Percentiles rank a stretch among this genome's conserved stretches.
Conservation (phyloP, 331 rosid genomes). For the Phaseolus coccineus region DNA sequence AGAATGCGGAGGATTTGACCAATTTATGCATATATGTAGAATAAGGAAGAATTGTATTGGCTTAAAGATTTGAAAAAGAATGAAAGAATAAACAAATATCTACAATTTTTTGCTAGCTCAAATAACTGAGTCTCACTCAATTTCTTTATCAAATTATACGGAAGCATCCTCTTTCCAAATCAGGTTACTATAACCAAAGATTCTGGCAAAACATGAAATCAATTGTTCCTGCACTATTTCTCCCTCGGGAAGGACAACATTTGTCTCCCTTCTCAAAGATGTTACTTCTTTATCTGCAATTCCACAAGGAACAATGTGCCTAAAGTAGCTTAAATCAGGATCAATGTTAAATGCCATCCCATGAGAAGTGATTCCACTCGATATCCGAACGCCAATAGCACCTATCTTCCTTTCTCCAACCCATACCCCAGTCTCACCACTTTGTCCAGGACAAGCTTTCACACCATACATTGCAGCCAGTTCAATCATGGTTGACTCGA, state of each 20-base stretch:
- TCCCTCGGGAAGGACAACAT: slow-evolving; percentile 57
- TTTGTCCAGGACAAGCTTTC: slow-evolving; percentile 70
- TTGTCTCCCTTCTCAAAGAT: slow-evolving; percentile 72
- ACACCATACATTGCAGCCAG: slow-evolving; percentile 72
- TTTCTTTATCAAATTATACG: slow-evolving; percentile 43
- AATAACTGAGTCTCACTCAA: slow-evolving; percentile 45
- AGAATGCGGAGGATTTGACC: neutral
- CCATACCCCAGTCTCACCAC: slow-evolving; percentile 84
- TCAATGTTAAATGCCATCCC: slow-evolving; percentile 86
- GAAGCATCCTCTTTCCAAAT: slow-evolving; percentile 61
- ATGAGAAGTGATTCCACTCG: slow-evolving; percentile 72
- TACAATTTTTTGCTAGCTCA: slow-evolving; percentile 21
- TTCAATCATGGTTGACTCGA: slow-evolving; percentile 81
- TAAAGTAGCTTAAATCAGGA: slow-evolving; percentile 76
- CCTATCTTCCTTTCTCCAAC: slow-evolving; percentile 84
- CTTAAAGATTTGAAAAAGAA: slow-evolving; percentile 37
- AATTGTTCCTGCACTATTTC: slow-evolving; percentile 69
- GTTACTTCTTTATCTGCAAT: slow-evolving; percentile 76
- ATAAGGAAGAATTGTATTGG: slow-evolving; percentile 16
- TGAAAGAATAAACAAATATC: neutral
- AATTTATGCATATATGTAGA: neutral
- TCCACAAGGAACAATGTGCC: slow-evolving; percentile 89
- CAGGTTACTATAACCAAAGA: slow-evolving; percentile 60
- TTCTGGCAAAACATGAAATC: slow-evolving; percentile 72
- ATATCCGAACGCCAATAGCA: slow-evolving; percentile 62